Percentiles rank a stretch among this genome's conserved stretches.
Evolutionary conservation across 768 basidiomycete genomes (phyloP).

Genomic region (Boletus tomentosulus): DNA sequence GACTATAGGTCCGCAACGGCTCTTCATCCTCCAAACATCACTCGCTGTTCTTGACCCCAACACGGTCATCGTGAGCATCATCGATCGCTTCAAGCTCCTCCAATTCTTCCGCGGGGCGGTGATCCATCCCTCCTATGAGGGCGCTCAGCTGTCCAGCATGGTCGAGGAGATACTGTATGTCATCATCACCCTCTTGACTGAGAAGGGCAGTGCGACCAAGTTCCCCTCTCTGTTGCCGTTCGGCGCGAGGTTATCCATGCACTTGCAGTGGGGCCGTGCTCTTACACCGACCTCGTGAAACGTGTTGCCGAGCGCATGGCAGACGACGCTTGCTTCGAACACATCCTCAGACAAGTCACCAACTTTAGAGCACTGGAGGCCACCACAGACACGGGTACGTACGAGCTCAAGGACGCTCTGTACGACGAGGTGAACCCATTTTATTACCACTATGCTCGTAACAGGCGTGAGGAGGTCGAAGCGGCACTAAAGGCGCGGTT

Average conservation of each 20-base stretch:
- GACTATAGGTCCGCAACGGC: slow-evolving; percentile 97
- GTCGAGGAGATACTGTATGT: slow-evolving; percentile 90
- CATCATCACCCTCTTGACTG: slow-evolving; percentile 81
- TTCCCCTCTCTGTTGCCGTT: slow-evolving; percentile 61
- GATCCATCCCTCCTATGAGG: slow-evolving; percentile 59
- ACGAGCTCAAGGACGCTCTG: slow-evolving; percentile 78
- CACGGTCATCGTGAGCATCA: slow-evolving; percentile 74
- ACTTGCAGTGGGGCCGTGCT: slow-evolving; percentile 80
- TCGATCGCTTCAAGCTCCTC: slow-evolving; percentile 83
- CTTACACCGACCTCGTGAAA: slow-evolving; percentile 89
- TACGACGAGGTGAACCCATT: slow-evolving; percentile 92
- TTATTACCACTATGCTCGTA: slow-evolving; percentile 93
- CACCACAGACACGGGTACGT: slow-evolving; percentile 75
- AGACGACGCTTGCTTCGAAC: slow-evolving; percentile 80
- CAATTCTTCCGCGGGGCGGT: slow-evolving; percentile 70
- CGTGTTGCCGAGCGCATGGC: slow-evolving; percentile 85
- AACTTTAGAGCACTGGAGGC: slow-evolving; percentile 79
- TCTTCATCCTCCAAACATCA: slow-evolving; percentile 88
- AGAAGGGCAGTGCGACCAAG: slow-evolving; percentile 69
- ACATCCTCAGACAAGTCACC: slow-evolving; percentile 72
- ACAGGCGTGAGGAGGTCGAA: slow-evolving; percentile 90
- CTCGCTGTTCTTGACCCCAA: slow-evolving; percentile 77
- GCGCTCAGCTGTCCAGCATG: slow-evolving; percentile 72
- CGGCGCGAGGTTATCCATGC: slow-evolving; percentile 87
- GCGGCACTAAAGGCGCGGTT: slow-evolving; percentile 61